phyloP scores from a whole-genome alignment of 495 filamentous ascomycete genomes.

The Hypoxylon fuscum region DNA sequence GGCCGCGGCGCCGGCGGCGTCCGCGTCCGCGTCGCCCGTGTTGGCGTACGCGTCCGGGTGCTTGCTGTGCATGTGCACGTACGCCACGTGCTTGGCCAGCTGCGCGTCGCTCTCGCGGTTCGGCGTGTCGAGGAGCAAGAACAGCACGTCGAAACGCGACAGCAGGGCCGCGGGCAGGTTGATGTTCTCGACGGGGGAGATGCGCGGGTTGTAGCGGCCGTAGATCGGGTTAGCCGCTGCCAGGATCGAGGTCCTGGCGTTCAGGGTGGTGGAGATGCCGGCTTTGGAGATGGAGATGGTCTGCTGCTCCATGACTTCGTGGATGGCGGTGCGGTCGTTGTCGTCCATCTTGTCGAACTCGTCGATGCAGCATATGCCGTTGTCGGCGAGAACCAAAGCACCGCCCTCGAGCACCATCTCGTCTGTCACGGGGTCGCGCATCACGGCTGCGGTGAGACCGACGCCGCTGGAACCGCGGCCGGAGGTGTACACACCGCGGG shows the following conservation, averaged over 20 bases:
- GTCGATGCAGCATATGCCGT: slow-evolving; percentile 99
- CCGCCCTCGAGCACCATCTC: slow-evolving; percentile 99
- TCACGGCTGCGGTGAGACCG: slow-evolving; percentile 96
- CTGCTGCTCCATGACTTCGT: slow-evolving; percentile 99
- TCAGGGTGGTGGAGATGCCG: slow-evolving; percentile 94
- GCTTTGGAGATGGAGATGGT: slow-evolving; percentile 99
- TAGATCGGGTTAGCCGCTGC: slow-evolving; percentile 98
- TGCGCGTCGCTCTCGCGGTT: slow-evolving; percentile 88
- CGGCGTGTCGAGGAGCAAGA: slow-evolving; percentile 94
- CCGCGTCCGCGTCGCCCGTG: slow-evolving; percentile 27
- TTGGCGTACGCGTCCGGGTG: slow-evolving; percentile 80
- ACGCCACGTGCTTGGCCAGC: slow-evolving; percentile 93
- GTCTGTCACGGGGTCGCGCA: slow-evolving; percentile 97
- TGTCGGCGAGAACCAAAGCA: slow-evolving; percentile 93
- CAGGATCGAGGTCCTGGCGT: slow-evolving; percentile 96
- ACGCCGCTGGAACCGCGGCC: slow-evolving; percentile 96
- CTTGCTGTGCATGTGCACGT: slow-evolving; percentile 96
- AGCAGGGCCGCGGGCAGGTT: slow-evolving; percentile 95
- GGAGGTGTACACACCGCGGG: slow-evolving; percentile 96
- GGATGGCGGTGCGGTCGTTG: slow-evolving; percentile 92
- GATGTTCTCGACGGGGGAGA: slow-evolving; percentile 98
- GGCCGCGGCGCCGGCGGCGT: slow-evolving; percentile 32
- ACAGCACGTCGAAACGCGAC: slow-evolving; percentile 96
- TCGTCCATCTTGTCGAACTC: slow-evolving; percentile 99
- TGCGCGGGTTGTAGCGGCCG: slow-evolving; percentile 95